phyloP scores from a whole-genome alignment of 441 rosid species.

The Pelargonium fulgidum region DNA sequence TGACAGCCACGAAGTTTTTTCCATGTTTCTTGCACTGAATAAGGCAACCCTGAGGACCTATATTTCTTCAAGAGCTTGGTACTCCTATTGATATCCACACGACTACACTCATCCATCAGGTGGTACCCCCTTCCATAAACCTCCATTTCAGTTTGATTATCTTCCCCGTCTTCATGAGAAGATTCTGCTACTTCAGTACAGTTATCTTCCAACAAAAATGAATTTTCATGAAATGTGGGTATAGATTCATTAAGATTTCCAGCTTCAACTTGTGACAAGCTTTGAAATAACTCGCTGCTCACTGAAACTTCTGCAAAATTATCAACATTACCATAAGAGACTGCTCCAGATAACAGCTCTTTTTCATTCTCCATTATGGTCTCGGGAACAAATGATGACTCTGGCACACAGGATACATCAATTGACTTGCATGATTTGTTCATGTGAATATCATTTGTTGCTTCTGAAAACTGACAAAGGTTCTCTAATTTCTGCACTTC shows the following conservation, averaged over 20 bases:
- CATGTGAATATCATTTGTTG: conserved; percentile 22
- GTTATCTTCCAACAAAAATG: conserved; percentile 29
- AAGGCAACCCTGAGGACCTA: conserved; percentile 22
- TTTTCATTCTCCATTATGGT: conserved; percentile 49
- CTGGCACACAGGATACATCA: conserved; percentile 79
- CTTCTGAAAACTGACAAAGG: background rate
- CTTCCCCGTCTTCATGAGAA: conserved; percentile 42
- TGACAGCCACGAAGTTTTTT: conserved; percentile 38
- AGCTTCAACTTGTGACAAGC: conserved; percentile 27
- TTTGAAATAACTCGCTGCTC: conserved; percentile 32
- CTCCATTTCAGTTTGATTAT: conserved; percentile 36
- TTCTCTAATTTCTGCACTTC: conserved; percentile 2
- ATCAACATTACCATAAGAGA: conserved; percentile 33
- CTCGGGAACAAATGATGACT: conserved; percentile 83
- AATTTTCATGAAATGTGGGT: conserved; percentile 26
- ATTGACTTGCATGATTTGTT: conserved; percentile 36
- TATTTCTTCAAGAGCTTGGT: conserved; percentile 27
- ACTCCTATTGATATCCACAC: conserved; percentile 52
- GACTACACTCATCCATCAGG: conserved; percentile 82
- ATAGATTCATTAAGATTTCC: conserved; percentile 25
- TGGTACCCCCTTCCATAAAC: conserved; percentile 38
- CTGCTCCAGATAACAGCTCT: conserved; percentile 38
- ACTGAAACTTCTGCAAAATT: conserved; percentile 47
- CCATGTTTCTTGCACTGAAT: conserved; percentile 65
- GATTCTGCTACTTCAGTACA: conserved; percentile 36